Evolutionary conservation across 371 early-diverging fungal genomes (phyloP).

Genomic region (Mortierella sp.): DNA sequence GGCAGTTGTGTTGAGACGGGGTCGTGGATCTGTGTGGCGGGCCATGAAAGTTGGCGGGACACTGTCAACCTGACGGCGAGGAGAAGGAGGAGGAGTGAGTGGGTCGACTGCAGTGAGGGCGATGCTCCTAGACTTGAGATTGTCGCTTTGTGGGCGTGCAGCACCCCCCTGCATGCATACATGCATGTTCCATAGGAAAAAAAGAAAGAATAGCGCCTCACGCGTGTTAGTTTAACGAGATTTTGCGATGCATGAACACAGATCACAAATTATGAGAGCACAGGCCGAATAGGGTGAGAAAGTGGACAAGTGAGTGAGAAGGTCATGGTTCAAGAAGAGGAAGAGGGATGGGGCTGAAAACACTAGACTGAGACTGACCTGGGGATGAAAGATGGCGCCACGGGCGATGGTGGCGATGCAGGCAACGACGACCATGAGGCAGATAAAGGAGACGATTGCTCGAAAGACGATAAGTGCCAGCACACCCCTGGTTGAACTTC

Average conservation of each 20-base stretch:
- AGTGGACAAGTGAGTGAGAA: neutral
- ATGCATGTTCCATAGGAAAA: neutral
- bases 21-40: too few relatives aligned
- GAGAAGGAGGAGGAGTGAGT: too few relatives aligned
- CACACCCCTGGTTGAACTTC: neutral
- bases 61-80: too few relatives aligned
- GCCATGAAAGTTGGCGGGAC: too few relatives aligned
- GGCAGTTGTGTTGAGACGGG: neutral
- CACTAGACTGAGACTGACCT: neutral
- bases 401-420: constrained; percentile 4
- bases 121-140: too few relatives aligned
- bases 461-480: neutral
- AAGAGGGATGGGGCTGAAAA: neutral
- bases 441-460: neutral
- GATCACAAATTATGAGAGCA: too few relatives aligned
- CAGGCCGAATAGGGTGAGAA: too few relatives aligned
- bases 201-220: neutral
- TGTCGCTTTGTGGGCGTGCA: too few relatives aligned
- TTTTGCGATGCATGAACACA: neutral
- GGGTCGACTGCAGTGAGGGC: too few relatives aligned
- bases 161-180: neutral
- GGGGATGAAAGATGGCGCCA: neutral
- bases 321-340: neutral
- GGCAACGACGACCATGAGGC: neutral
- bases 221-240: neutral